phyloP scores from a whole-genome alignment of 441 rosid species.

The Mallotus japonicus region DNA sequence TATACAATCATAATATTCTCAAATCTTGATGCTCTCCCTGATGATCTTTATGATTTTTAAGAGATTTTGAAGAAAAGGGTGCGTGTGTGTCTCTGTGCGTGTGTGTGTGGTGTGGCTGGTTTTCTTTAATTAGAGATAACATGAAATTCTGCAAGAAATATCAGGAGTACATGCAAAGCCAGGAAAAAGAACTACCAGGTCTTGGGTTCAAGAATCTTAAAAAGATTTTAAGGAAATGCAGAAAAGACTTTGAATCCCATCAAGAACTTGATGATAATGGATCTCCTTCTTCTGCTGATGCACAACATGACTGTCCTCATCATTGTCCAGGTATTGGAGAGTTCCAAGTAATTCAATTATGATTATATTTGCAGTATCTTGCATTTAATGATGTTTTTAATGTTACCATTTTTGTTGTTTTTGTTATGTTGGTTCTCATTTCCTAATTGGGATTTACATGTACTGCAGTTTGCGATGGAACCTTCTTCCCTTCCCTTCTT shows the following conservation, averaged over 20 bases:
- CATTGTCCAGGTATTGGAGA: constrained; percentile 50
- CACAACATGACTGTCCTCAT: constrained; percentile 46
- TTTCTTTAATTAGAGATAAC: background rate
- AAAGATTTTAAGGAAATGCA: constrained; percentile 71
- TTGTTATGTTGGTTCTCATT: background rate
- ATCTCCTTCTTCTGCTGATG: constrained; percentile 14
- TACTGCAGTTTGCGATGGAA: constrained; percentile 72
- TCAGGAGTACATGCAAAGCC: constrained; percentile 69
- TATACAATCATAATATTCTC: background rate
- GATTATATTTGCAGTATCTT: too few species aligned
- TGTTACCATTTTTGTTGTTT: too few species aligned
- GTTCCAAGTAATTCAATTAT: too few species aligned
- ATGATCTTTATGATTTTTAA: background rate
- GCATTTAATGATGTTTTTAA: background rate
- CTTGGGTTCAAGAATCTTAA: constrained; percentile 87
- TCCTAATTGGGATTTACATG: background rate
- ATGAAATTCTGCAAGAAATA: constrained; percentile 97
- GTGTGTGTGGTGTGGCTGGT: too few species aligned
- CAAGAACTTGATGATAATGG: constrained; percentile 6
- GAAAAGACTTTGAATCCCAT: constrained; percentile 39
- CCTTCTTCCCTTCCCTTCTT: constrained; percentile 84
- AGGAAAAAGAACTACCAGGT: constrained; percentile 59
- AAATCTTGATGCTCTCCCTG: background rate
- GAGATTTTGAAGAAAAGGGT: too few species aligned
- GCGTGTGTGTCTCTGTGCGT: too few species aligned